Evolutionary conservation across 2,329 filamentous ascomycete genomes (phyloP), one percentile per base, ranked within the genome.

Genomic region (Cercospora citrullina): DNA sequence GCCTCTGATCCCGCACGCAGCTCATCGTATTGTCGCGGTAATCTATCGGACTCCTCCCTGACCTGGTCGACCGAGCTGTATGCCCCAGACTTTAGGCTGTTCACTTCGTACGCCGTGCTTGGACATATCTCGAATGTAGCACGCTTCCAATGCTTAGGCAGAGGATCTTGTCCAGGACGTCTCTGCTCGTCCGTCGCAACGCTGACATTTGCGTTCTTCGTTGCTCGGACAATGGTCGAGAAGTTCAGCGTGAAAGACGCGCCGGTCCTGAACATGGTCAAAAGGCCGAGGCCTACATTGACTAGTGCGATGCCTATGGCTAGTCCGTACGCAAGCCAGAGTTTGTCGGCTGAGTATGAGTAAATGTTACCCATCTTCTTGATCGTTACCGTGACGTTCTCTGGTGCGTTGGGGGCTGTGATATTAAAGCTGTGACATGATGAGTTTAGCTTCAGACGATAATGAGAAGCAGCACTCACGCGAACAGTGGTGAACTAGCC

Each of bases 241-340:
- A 74, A 72, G 2, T 68, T 58, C 16, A 67, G 59, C 5, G 61
- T 68, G 36, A 65, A 72, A 7, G 68, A 67, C 0, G 64, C 64
- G n/a, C 67, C 67, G 18, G 64, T 69, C 6, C 7, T 10, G 14
- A 51, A 36, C 5, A 71, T 70, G 0, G 60, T 30, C 10, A 66
- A 2, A 31, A 68, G 62, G 2, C 71, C 71, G 5, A 67, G 18
- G 2, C 57, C 33, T 9, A 64, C 61, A 5, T 59, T 64, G 10
- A 72, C 12, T 2, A 68, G 8, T 5, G 70, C 48, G 4, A 69
- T 48, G 1, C 18, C 58, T n/a, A 72, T 65, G 4, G 69, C 71
- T 7, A 68, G 16, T 4, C 71, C 68, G 63, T 72, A 72, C 0
- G 68, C 64, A 0, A 70, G 33, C 67, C 70, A 66, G 2, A 72